Evolutionary conservation across 2,329 filamentous ascomycete genomes (phyloP).

Genomic region (Calonectria montana): DNA sequence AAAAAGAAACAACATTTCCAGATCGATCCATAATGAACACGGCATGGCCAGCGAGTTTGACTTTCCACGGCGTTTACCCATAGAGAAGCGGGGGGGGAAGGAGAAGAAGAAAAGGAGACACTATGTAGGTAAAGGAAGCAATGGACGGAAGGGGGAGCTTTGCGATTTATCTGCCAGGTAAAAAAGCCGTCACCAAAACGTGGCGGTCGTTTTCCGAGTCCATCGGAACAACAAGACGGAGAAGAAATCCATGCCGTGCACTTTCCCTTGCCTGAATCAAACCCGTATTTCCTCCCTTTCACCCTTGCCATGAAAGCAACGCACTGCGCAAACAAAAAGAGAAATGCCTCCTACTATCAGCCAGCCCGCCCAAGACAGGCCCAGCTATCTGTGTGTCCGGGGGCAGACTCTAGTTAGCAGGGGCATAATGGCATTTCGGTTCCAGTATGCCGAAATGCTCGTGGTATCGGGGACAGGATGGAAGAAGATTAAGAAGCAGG

Average conservation of each 20-base stretch:
- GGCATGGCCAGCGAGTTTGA: slow-evolving; percentile 24
- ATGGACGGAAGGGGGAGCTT: slow-evolving; percentile 36
- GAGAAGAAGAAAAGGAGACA: slow-evolving; percentile 34
- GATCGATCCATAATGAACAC: slow-evolving; percentile 42
- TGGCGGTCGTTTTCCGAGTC: slow-evolving; percentile 39
- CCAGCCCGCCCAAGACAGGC: slow-evolving; percentile 50
- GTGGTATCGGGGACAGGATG: slow-evolving; percentile 50
- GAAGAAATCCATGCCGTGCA: slow-evolving; percentile 51
- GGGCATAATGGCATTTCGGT: slow-evolving; percentile 50
- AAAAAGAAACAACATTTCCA: slow-evolving; percentile 46
- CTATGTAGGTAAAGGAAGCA: slow-evolving; percentile 32
- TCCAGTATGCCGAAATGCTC: slow-evolving; percentile 50
- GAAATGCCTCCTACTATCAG: slow-evolving; percentile 47
- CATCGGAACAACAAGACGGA: slow-evolving; percentile 44
- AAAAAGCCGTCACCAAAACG: slow-evolving; percentile 38
- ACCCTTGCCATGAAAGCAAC: slow-evolving; percentile 49
- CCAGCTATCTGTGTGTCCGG: slow-evolving; percentile 46
- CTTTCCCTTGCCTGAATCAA: slow-evolving; percentile 51
- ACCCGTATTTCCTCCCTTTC: slow-evolving; percentile 52
- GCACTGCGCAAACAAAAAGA: slow-evolving; percentile 48
- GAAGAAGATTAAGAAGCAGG: slow-evolving; percentile 64
- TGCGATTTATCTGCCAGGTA: slow-evolving; percentile 47
- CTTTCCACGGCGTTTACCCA: slow-evolving; percentile 35
- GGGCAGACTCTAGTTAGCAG: slow-evolving; percentile 42
- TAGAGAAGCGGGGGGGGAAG: slow-evolving; percentile 21